Base-by-base conservation (phyloP, 2,329 filamentous ascomycete species). In the Botryotinia calthae region DNA sequence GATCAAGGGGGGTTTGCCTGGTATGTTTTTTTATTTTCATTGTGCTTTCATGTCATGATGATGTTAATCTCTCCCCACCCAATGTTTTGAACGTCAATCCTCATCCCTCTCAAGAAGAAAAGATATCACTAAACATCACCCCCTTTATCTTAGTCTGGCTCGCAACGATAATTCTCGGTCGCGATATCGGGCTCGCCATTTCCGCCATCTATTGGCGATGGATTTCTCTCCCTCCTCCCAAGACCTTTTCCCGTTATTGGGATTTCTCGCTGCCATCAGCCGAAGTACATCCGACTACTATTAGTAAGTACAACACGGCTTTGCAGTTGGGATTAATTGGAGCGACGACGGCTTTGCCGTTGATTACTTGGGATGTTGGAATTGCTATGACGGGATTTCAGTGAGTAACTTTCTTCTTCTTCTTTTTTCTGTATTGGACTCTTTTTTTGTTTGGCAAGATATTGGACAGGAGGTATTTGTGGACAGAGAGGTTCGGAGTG, bases 121-220 rank as follows among this genome's bases (percentile, higher is more conserved):
- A 22, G 2, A 51, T 6, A 28, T 61, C 31, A 10, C 34, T 44
- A 34, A 40, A 40, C 44, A 28, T 16, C n/a, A 3, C 28, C 6
- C 25, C 4, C 34, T 34, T 14, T 22, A 37, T 34, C 34, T 54
- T 76, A 93, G 90, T 95, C 54, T 98, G 95, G 89, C 86, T 98
- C 4, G 95, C 95, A 3, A 87, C 87, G n/a, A 89, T 98, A 67
- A 97, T 99, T 75, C 88, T 99, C 5, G 95, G 95, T 42, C 89
- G 96, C 61, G 96, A 99, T 79, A 88, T 93, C 59, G 93, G 91
- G 31, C 87, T 99, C 7, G 94, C 88, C 40, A 86, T 97, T 34
- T 90, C 94, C 2, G 96, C 96, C 37, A 90, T 99, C 77, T 98
- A 98, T 84, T 98, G 96, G 82, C 91, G 96, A 76, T 98, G 94